These are phyloP conservation scores for Scenedesmus sp. DNA, from an alignment of 163 green algal genomes.

Conservation along the genomic window DNA sequence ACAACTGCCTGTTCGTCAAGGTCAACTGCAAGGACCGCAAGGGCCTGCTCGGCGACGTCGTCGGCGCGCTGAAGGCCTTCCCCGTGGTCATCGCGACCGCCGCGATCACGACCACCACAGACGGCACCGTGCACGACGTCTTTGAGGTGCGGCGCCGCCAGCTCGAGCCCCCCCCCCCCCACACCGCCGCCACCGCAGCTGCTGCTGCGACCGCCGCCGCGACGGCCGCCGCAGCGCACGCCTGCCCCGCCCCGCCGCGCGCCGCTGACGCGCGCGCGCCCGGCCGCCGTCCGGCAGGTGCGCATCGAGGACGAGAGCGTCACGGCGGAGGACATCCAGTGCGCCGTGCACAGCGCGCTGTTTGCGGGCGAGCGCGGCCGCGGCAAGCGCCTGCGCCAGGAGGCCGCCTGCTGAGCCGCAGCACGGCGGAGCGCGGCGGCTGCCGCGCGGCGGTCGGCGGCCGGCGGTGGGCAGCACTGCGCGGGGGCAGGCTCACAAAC, in stretches of 20 bases:
- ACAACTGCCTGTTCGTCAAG: slow-evolving; percentile 57
- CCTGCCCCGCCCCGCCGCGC: background rate
- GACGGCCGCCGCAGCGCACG: background rate
- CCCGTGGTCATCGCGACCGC: slow-evolving; percentile 80
- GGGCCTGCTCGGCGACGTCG: slow-evolving; percentile 78
- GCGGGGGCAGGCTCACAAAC: no score
- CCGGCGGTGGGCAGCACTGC: no score
- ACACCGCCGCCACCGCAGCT: no score
- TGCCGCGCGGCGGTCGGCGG: no score
- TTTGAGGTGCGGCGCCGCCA: slow-evolving; percentile 65
- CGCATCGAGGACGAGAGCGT: slow-evolving; percentile 49
- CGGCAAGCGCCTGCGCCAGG: slow-evolving; percentile 37
- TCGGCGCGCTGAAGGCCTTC: slow-evolving; percentile 66
- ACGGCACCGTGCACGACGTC: slow-evolving; percentile 74
- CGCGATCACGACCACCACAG: slow-evolving; percentile 73
- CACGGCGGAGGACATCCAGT: slow-evolving; percentile 54
- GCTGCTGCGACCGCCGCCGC: background rate
- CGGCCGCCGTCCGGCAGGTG: slow-evolving; percentile 15
- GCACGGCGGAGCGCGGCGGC: background rate
- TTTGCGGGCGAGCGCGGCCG: slow-evolving; percentile 36
- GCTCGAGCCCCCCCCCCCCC: no score
- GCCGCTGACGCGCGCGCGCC: no score
- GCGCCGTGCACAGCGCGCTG: slow-evolving; percentile 53
- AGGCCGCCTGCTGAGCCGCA: background rate
- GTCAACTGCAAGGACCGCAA: slow-evolving; percentile 77